phyloP scores from a whole-genome alignment of 371 early-diverging fungal genomes.

The Mucor piriformis region DNA sequence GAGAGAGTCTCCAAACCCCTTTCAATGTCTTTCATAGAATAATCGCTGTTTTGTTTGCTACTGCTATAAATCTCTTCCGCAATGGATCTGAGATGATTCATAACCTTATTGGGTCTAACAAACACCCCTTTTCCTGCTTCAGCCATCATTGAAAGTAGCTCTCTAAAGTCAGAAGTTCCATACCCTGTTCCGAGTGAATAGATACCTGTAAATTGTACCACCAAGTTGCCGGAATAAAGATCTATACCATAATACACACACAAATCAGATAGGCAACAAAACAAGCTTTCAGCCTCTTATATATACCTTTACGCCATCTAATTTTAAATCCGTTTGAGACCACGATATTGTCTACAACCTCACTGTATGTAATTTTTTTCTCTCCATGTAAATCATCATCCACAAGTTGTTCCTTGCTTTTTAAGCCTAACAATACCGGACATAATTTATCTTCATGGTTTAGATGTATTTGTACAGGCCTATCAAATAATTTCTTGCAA shows the following conservation, averaged over 20 bases:
- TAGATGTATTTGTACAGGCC: conserved; percentile 22
- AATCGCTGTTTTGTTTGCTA: not conserved
- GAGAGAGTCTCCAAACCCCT: not conserved
- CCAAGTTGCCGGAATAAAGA: not conserved
- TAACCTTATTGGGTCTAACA: conserved; percentile 14
- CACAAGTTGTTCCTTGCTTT: conserved; percentile 11
- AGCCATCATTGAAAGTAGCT: conserved; percentile 2
- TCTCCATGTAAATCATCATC: conserved; percentile 23
- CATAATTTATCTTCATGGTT: conserved; percentile 23
- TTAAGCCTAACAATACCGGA: conserved; percentile 10
- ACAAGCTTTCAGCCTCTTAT: too few species aligned
- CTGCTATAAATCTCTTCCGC: conserved; percentile 5
- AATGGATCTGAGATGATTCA: conserved; percentile 1
- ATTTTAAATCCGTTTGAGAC: conserved; percentile 35
- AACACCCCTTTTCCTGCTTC: not conserved
- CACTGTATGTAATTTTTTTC: conserved; percentile 11
- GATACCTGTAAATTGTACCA: conserved; percentile 23
- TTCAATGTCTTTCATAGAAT: not conserved
- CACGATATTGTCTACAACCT: conserved; percentile 28
- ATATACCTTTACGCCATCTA: conserved; percentile 34
- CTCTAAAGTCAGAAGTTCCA: conserved; percentile 24
- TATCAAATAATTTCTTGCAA: conserved; percentile 3
- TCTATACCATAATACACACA: conserved; percentile 9
- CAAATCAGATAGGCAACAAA: too few species aligned
- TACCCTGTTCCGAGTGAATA: conserved; percentile 9